These are phyloP conservation scores for Aegilops tauschii DNA, from an alignment of 176 grass and related monocot genomes.

Conservation along the genomic window DNA sequence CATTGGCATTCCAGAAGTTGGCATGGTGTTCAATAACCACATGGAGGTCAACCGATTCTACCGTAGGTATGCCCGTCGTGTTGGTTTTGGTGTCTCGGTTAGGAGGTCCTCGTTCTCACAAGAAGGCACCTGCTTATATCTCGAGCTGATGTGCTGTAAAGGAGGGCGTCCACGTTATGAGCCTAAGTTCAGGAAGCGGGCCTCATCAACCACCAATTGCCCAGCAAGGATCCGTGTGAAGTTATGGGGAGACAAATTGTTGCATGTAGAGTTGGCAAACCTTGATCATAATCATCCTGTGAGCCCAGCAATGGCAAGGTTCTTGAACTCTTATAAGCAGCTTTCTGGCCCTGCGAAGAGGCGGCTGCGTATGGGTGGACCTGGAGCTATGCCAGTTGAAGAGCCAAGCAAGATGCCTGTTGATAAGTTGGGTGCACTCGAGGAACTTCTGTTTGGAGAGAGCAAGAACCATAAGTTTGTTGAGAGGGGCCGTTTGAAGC, in stretches of 20 bases:
- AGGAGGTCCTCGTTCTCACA: conserved; percentile 90
- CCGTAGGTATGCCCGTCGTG: conserved; percentile 73
- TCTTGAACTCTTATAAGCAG: conserved; percentile 82
- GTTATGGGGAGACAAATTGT: conserved; percentile 85
- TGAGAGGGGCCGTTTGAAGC: conserved; percentile 68
- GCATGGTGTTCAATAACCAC: conserved; percentile 91
- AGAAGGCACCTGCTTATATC: conserved; percentile 83
- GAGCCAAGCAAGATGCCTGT: conserved; percentile 72
- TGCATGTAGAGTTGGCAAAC: conserved; percentile 86
- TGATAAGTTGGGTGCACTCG: conserved; percentile 64
- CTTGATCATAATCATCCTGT: conserved; percentile 95
- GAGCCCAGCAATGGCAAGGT: conserved; percentile 89
- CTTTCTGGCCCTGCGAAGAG: conserved; percentile 70
- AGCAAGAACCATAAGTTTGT: conserved; percentile 63
- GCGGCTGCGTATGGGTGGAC: conserved; percentile 47
- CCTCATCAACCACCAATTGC: conserved; percentile 89
- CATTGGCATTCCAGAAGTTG: conserved; percentile 71
- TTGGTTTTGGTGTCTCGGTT: conserved; percentile 87
- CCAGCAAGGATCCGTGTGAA: conserved; percentile 87
- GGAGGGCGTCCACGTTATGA: conserved; percentile 76
- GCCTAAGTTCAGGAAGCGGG: conserved; percentile 82
- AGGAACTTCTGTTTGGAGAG: conserved; percentile 86
- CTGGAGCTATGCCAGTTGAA: conserved; percentile 53
- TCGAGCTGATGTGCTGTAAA: conserved; percentile 96
- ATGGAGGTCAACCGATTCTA: conserved; percentile 77